A percentile compares a stretch with the other conserved stretches of the same genome.
Evolutionary conservation across 73 alveolate genomes (phyloP).

Genomic region (Paramecium pentaurelia): DNA sequence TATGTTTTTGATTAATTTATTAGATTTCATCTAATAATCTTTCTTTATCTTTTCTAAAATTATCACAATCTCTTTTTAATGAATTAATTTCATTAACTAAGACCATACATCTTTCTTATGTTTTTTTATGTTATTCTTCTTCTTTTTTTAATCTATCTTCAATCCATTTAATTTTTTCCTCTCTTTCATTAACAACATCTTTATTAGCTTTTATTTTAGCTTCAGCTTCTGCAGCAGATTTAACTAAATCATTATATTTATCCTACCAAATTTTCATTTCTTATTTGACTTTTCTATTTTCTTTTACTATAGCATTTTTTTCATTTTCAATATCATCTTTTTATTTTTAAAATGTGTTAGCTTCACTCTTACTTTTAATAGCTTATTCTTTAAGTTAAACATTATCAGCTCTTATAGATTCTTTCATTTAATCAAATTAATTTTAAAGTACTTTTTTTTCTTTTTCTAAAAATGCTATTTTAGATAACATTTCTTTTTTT

Average conservation of each 20-base stretch:
- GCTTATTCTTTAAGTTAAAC: neutral
- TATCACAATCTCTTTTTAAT: neutral
- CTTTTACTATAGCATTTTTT: neutral
- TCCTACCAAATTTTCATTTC: neutral
- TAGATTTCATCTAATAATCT: neutral
- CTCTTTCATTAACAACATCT: neutral
- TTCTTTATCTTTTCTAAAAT: neutral
- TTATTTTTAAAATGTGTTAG: neutral
- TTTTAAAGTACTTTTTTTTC: neutral
- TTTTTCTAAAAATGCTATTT: neutral
- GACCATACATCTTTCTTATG: neutral
- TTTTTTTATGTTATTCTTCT: neutral
- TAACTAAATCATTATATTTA: neutral
- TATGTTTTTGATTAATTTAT: neutral
- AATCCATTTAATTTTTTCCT: conserved; percentile 10
- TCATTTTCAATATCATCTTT: conserved; percentile 18
- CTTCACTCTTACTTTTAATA: neutral
- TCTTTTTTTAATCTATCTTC: neutral
- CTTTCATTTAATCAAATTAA: neutral
- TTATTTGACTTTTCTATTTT: conserved; percentile 27
- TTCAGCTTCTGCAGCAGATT: conserved; percentile 8
- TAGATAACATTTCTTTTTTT: neutral
- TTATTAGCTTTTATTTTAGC: conserved; percentile 3
- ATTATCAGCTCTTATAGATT: neutral
- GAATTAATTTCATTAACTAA: neutral